Percentiles rank a stretch among this genome's conserved stretches.
Evolutionary conservation across 345 rosid genomes (phyloP).

Genomic region (Cardamine chenopodiifolia): DNA sequence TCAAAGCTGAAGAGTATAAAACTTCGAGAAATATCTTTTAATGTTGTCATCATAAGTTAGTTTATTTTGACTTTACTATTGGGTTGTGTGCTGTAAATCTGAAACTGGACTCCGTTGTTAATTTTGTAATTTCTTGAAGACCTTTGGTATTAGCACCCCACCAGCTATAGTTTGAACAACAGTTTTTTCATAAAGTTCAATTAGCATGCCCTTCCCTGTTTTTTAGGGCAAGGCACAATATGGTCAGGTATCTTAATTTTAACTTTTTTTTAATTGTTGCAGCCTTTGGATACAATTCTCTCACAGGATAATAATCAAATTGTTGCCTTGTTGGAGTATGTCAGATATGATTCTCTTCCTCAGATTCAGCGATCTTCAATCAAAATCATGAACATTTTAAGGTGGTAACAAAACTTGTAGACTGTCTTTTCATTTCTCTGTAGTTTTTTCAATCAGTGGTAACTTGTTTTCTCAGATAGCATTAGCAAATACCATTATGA

Average conservation of each 20-base stretch:
- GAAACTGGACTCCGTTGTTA: slow-evolving; percentile 20
- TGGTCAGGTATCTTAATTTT: slow-evolving; percentile 9
- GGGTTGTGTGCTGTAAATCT: slow-evolving; percentile 16
- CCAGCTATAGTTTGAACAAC: not conserved
- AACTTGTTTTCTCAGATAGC: slow-evolving; percentile 7
- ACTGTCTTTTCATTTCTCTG: slow-evolving; percentile 1
- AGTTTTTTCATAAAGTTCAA: not conserved
- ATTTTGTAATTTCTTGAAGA: slow-evolving; percentile 5
- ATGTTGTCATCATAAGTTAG: slow-evolving; percentile 14
- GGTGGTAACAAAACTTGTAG: slow-evolving; percentile 47
- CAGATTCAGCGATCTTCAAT: slow-evolving; percentile 82
- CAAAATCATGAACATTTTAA: slow-evolving; percentile 84
- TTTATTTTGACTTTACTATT: not conserved
- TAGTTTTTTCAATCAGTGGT: slow-evolving; percentile 11
- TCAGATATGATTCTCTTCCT: slow-evolving; percentile 82
- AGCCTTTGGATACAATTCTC: slow-evolving; percentile 93
- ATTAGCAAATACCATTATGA: slow-evolving; percentile 13
- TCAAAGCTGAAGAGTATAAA: slow-evolving; percentile 3
- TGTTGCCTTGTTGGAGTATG: slow-evolving; percentile 80
- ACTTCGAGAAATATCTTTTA: not conserved
- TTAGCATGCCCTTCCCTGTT: not conserved
- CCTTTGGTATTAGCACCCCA: not conserved
- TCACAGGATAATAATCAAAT: slow-evolving; percentile 92
- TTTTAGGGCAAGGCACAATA: slow-evolving; percentile 11
- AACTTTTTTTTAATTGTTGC: slow-evolving; percentile 41